Base-by-base conservation (phyloP, 2,329 filamentous ascomycete genomes). In the Mariannaea elegans region DNA sequence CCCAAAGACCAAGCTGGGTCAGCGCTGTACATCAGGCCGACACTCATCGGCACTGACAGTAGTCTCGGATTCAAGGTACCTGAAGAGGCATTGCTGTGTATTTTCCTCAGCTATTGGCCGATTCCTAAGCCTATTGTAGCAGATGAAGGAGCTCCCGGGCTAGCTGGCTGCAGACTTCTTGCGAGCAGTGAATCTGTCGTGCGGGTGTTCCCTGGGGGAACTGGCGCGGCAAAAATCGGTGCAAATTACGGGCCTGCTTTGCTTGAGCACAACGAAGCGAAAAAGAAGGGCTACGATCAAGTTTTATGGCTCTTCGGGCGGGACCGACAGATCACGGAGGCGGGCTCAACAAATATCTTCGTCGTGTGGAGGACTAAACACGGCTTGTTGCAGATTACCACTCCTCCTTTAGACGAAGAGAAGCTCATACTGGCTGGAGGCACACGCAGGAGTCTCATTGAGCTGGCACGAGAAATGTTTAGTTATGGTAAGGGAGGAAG, bases 241-340 rank as follows among this genome's bases (percentile, higher is more conserved):
- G 59, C 44, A 16, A 59, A 62, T 36, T 62, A 55, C 38, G 50
- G 50, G 0, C 42, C 59, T 4, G 38, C 56, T 10, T 14, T 62
- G 2, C 14, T 21, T 4, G 44, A 46, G 8, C 39, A 44, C 7
- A 36, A 24, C 7, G 38, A 47, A 9, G 56, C 59, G 2, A 24
- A 29, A 3, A 23, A 19, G 2, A 36, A 51, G n/a, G 59, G 56
- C 8, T 62, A 47, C 18, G 59, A 62, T 10, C 59, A 62, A 39
- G 31, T 62, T 9, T 36, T 59, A n/a, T 62, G 59, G 56, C 59
- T 62, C 2, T 62, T 59, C 31, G 56, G 59, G 1, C 39, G 50
- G 1, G 56, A 59, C 14, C 23, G 41, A 2, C 38, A 49, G 18
- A 34, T 56, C 18, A 62, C 60, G 1, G 60, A 62, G 29, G 60